Percentiles rank a stretch among this genome's conserved stretches.
Conservation (phyloP, 257 asterid genomes). For the Plantago major region DNA sequence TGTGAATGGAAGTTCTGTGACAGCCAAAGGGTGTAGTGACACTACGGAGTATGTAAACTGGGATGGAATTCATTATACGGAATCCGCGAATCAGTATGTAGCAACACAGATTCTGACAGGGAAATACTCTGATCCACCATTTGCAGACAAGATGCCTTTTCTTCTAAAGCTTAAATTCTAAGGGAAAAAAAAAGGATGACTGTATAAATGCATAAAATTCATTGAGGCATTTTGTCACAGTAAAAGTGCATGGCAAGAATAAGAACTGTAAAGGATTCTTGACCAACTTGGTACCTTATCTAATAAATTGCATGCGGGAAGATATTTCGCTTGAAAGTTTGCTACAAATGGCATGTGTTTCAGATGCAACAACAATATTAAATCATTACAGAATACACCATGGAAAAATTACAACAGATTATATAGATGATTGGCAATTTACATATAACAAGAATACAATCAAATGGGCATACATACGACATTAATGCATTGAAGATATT, state of each 20-base stretch:
- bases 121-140: conserved; percentile 79
- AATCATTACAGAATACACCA: too few relatives aligned
- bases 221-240: conserved; percentile 14
- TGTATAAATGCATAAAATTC: conserved; percentile 9
- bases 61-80: conserved; percentile 97
- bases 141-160: conserved; percentile 76
- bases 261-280: too few relatives aligned
- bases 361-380: too few relatives aligned
- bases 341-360: too few relatives aligned
- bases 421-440: too few relatives aligned
- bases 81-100: conserved; percentile 80
- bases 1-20: conserved; percentile 62
- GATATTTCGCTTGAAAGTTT: too few relatives aligned
- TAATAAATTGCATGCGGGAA: too few relatives aligned
- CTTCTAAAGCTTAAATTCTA: conserved; percentile 64
- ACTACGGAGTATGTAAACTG: conserved; percentile 71
- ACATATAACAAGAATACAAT: too few relatives aligned
- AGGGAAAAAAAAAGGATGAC: conserved; percentile 1
- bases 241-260: not conserved
- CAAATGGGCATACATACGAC: too few relatives aligned
- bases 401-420: too few relatives aligned
- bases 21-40: conserved; percentile 79
- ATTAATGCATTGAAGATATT: too few relatives aligned
- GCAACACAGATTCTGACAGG: conserved; percentile 80
- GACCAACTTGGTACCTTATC: too few relatives aligned